Evolutionary conservation across 768 basidiomycete species (phyloP).

Genomic region (Pisolithus tinctorius): DNA sequence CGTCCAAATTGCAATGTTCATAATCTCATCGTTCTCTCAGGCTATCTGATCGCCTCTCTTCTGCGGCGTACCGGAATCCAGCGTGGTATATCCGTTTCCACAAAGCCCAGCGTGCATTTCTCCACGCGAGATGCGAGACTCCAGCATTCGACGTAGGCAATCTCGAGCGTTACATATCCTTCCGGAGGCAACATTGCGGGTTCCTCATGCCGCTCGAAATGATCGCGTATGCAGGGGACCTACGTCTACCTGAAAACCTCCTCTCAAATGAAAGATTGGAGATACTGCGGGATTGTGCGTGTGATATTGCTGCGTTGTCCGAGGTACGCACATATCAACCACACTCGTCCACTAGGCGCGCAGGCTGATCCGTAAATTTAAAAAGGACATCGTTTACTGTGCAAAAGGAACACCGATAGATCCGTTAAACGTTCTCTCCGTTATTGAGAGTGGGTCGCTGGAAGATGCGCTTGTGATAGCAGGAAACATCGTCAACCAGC

Average conservation of each 20-base stretch:
- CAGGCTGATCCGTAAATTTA: not conserved
- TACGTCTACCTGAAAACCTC: slow-evolving; percentile 29
- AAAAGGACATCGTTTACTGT: slow-evolving; percentile 55
- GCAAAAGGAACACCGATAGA: slow-evolving; percentile 34
- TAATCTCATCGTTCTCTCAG: slow-evolving; percentile 20
- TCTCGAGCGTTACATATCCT: slow-evolving; percentile 40
- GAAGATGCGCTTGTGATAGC: slow-evolving; percentile 36
- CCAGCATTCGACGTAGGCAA: slow-evolving; percentile 23
- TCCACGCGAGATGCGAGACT: slow-evolving; percentile 27
- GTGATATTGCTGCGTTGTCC: slow-evolving; percentile 48
- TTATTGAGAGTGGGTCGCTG: slow-evolving; percentile 42
- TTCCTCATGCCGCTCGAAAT: slow-evolving; percentile 44
- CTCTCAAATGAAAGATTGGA: slow-evolving; percentile 21
- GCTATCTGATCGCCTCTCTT: slow-evolving; percentile 32
- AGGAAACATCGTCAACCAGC: slow-evolving; percentile 22
- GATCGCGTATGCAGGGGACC: slow-evolving; percentile 46
- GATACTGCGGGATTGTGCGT: slow-evolving; percentile 33
- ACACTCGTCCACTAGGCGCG: not conserved
- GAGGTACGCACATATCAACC: slow-evolving; percentile 31
- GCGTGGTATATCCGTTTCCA: slow-evolving; percentile 40
- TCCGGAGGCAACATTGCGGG: slow-evolving; percentile 44
- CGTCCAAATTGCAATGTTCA: slow-evolving; percentile 3
- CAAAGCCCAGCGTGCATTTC: slow-evolving; percentile 27
- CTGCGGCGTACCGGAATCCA: slow-evolving; percentile 27
- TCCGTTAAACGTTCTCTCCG: slow-evolving; percentile 41